Evolutionary conservation across 2,329 filamentous ascomycete genomes (phyloP), one percentile per base, ranked within the genome.

Genomic region (Penicillium freii): DNA sequence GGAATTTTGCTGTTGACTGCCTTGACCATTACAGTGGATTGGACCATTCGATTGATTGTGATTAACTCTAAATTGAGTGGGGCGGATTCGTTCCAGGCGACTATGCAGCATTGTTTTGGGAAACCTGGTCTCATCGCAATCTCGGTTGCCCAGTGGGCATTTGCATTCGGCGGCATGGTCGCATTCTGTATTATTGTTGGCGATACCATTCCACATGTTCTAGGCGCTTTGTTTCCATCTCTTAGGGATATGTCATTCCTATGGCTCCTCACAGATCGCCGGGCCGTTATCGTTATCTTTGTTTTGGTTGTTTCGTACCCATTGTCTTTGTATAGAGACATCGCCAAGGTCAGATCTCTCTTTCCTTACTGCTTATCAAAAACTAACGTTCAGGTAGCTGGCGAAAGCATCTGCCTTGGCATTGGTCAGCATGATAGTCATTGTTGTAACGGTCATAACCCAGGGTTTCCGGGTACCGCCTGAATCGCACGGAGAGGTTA

Each of bases 121-220:
- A 87, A 86, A 68, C 82, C 88, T 19, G 94, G 94, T 0, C 81
- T 99, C 55, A 85, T 99, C 63, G 93, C 94, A 58, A 97, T 99
- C 51, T 88, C 85, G 5, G 69, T 97, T 60, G 94, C 94, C 49
- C 94, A 99, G 79, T 99, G 93, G 93, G 88, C 91, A 29, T 99
- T 99, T 81, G 94, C 94, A 3, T 99, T 97, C 79, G 94, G 94
- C 56, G 94, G 94, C 63, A 99, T 99, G 94, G 86, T 99, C 55
- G 94, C 94, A 15, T 99, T 97, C 75, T 94, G 92, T 64, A 92
- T 99, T 69, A 97, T 99, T 69, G 90, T 99, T 10, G 94, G 94
- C 58, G 94, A 99, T 74, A 92, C 91, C 0, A 97, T 99, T 70
- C 94, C 94, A 4, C 91, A 92, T 73, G 94, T 99, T 47, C 75